Base-by-base conservation (phyloP, 2,329 filamentous ascomycete species). In the Diaporthe velutina region DNA sequence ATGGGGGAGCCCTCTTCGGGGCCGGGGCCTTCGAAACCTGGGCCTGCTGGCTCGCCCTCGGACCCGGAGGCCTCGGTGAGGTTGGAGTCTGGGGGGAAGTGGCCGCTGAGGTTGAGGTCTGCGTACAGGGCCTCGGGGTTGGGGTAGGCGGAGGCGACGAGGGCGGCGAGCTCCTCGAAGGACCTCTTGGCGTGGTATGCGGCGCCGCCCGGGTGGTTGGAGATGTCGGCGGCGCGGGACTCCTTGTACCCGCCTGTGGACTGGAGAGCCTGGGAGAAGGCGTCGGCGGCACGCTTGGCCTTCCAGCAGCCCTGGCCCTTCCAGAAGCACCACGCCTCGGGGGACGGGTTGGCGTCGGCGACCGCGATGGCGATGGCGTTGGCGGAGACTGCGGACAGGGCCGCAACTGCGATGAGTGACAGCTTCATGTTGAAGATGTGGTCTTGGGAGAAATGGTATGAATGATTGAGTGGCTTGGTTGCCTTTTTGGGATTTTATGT, bases 281-380 rank as follows among this genome's bases (percentile, higher is more conserved):
- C 80, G 5, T 82, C 79, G 76, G 81, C 80, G n/a, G 83, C 84
- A 76, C 84, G 85, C 80, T 84, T 84, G 77, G 82, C 81, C 78
- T 85, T 84, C 80, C 81, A 84, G 84, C 87, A 89, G 33, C 82
- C 77, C 77, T 84, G 80, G 74, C 87, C 86, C 35, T 79, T 78
- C 55, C 79, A 78, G 70, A 78, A 74, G 79, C 86, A 87, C 77
- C 80, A 83, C 33, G 73, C 74, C 58, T 76, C 57, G 4, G 76
- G 75, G 45, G 74, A 70, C 17, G 78, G 75, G 58, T 79, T 76
- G 72, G 77, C 77, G 48, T 79, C 76, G 45, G 61, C 52, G 33
- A 45, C 35, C 6, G 80, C 74, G 42, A 82, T 75, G 71, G 81
- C 79, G 40, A 80, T 79, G 70, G 81, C 81, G 74, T 80, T 74